phyloP scores from a whole-genome alignment of 192 early-diverging fungal species.

The Gigaspora rosea region DNA sequence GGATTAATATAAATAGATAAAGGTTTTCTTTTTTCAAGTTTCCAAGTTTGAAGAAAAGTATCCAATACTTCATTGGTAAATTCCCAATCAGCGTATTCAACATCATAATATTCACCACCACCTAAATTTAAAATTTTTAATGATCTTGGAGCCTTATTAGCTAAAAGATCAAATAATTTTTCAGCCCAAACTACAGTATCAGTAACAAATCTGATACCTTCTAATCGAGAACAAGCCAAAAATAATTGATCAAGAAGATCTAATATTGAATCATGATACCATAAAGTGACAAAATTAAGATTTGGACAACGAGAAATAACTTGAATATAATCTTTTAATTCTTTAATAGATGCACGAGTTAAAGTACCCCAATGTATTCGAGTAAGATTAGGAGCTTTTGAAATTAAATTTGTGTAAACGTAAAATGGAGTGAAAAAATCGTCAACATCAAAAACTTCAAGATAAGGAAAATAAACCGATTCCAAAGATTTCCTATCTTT shows the following conservation, averaged over 20 bases:
- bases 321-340: neutral
- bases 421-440: neutral
- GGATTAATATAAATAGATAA: neutral
- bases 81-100: neutral
- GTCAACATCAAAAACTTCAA: neutral
- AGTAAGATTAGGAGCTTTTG: neutral
- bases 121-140: constrained; percentile 3
- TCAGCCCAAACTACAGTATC: neutral
- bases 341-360: neutral
- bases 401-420: constrained; percentile 1
- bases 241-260: neutral
- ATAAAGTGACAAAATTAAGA: neutral
- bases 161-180: neutral
- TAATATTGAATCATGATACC: constrained; percentile 1
- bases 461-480: neutral
- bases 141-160: neutral
- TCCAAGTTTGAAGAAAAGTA: neutral
- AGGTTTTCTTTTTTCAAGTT: neutral
- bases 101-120: neutral
- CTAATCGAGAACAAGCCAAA: neutral
- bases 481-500: neutral
- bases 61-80: neutral
- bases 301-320: neutral
- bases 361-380: neutral
- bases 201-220: neutral